These are phyloP conservation scores for Pyricularia grisea DNA, from an alignment of 2,329 filamentous ascomycete genomes.

Conservation along the genomic window DNA sequence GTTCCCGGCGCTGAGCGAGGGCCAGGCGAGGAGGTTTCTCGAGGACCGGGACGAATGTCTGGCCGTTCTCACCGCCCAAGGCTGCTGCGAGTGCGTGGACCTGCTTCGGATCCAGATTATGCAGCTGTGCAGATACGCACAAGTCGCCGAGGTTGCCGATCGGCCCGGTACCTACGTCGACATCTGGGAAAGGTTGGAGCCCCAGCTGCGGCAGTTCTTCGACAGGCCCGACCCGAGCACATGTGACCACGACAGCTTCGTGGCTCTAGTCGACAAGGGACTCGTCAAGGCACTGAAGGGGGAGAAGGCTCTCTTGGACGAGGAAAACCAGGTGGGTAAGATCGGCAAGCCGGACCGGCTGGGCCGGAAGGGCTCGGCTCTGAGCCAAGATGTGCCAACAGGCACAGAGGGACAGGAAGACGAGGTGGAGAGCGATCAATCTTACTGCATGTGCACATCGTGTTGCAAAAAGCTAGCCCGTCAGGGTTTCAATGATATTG, in stretches of 20 bases:
- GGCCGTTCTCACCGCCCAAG: conserved; percentile 38
- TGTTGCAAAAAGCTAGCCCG: neutral
- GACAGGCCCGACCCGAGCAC: neutral
- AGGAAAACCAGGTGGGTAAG: conserved; percentile 39
- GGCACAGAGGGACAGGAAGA: neutral
- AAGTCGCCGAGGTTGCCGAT: conserved; percentile 54
- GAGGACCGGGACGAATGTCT: conserved; percentile 15
- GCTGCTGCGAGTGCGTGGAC: conserved; percentile 32
- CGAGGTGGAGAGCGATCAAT: neutral
- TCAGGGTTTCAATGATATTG: neutral
- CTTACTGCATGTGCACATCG: neutral
- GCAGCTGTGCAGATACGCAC: conserved; percentile 29
- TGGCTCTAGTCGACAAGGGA: neutral
- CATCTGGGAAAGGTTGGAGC: conserved; percentile 26
- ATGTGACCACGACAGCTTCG: neutral
- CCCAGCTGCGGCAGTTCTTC: conserved; percentile 1
- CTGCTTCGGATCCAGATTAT: conserved; percentile 9
- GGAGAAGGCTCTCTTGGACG: neutral
- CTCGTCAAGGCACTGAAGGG: neutral
- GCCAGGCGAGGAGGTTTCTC: conserved; percentile 17
- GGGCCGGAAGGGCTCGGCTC: neutral
- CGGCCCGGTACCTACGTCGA: conserved; percentile 45
- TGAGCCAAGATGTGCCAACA: neutral
- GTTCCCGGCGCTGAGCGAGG: conserved; percentile 20
- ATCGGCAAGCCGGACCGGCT: conserved; percentile 17